A percentile compares a stretch with the other conserved stretches of the same genome.
Evolutionary conservation across 2,329 filamentous ascomycete species (phyloP).

Genomic region (Fusarium nodosum): DNA sequence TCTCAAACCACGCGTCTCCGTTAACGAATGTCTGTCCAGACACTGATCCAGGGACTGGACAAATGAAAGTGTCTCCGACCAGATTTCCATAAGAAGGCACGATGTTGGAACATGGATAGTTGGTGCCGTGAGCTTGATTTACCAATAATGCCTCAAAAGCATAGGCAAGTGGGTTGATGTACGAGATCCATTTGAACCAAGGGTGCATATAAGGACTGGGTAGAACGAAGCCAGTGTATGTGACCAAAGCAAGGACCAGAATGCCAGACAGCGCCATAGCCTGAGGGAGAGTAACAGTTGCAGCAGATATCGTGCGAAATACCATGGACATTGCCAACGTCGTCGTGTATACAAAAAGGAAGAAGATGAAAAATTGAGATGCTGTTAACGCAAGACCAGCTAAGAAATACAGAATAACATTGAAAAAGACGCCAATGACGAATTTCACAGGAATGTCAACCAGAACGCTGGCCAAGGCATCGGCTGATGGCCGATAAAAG

Average conservation of each 20-base stretch:
- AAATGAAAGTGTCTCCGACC: slow-evolving; percentile 52
- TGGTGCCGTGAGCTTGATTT: slow-evolving; percentile 10
- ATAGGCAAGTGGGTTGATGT: slow-evolving; percentile 16
- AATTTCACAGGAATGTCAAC: slow-evolving; percentile 72
- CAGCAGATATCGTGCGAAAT: slow-evolving; percentile 79
- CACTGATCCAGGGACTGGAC: slow-evolving; percentile 66
- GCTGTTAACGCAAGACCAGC: slow-evolving; percentile 68
- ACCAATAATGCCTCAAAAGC: slow-evolving; percentile 5
- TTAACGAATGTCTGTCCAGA: slow-evolving; percentile 65
- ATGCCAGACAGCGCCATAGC: slow-evolving; percentile 10
- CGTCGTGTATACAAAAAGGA: slow-evolving; percentile 76
- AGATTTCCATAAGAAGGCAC: background rate
- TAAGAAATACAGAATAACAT: slow-evolving; percentile 72
- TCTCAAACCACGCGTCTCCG: slow-evolving; percentile 71
- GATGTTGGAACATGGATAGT: slow-evolving; percentile 8
- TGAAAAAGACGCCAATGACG: slow-evolving; percentile 63
- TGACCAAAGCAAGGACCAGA: slow-evolving; percentile 2
- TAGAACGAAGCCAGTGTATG: slow-evolving; percentile 11
- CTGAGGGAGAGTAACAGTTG: background rate
- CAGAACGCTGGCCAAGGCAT: slow-evolving; percentile 67
- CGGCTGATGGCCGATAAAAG: slow-evolving; percentile 65
- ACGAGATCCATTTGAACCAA: slow-evolving; percentile 17
- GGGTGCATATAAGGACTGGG: slow-evolving; percentile 5
- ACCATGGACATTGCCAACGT: slow-evolving; percentile 16
- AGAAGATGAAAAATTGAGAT: slow-evolving; percentile 83